These are phyloP conservation scores for Marsdenia floribunda DNA, from an alignment of 257 asterid genomes.

Conservation along the genomic window DNA sequence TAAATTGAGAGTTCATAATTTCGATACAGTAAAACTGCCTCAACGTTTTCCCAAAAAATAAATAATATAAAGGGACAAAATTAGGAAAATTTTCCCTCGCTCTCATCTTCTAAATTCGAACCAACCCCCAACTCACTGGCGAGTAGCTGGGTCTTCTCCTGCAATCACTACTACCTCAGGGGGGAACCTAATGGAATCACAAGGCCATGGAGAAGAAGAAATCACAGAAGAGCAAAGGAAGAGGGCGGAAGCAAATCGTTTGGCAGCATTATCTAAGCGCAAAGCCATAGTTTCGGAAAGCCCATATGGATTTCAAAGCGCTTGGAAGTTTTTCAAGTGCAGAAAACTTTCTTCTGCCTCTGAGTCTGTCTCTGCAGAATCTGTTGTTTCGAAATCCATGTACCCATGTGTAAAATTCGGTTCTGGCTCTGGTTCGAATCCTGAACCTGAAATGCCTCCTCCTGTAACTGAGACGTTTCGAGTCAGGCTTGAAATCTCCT, in stretches of 20 bases:
- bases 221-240: slow-evolving; percentile 75
- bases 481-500: slow-evolving; percentile 69
- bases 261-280: slow-evolving; percentile 87
- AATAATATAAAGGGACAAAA: too few species aligned
- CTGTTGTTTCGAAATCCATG: slow-evolving; percentile 16
- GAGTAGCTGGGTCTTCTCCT: not conserved
- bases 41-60: too few species aligned
- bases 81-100: slow-evolving; percentile 2
- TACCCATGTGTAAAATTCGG: slow-evolving; percentile 15
- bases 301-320: not conserved
- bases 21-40: too few species aligned
- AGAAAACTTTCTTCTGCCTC: slow-evolving; percentile 39
- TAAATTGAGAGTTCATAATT: too few species aligned
- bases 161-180: too few species aligned
- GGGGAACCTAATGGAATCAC: slow-evolving; percentile 22
- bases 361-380: too few species aligned
- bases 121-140: not conserved
- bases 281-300: slow-evolving; percentile 33
- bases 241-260: slow-evolving; percentile 76
- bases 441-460: slow-evolving; percentile 16
- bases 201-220: slow-evolving; percentile 17
- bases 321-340: slow-evolving; percentile 64
- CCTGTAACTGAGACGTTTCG: slow-evolving; percentile 37
- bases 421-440: slow-evolving; percentile 15
- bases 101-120: not conserved